Base-by-base conservation (phyloP, 2,329 filamentous ascomycete species). In the Tolypocladium nubicola region DNA sequence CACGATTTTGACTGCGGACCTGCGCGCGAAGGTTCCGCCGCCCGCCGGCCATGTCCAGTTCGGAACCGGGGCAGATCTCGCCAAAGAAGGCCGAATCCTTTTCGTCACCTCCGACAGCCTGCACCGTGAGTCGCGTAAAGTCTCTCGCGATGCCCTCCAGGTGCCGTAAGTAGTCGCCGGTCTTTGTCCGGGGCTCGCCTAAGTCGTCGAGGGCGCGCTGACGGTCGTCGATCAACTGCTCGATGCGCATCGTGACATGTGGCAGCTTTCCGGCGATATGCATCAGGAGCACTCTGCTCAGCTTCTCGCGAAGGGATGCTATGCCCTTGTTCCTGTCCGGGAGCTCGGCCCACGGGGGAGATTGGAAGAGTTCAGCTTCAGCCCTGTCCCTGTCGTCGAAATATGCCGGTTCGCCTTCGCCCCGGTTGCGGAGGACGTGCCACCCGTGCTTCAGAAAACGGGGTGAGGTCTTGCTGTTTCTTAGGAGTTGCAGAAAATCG, bases 361-460 rank as follows among this genome's bases (percentile, higher is more conserved):
- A 54, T 0, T 71, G 70, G 49, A 82, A 79, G 62, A 81, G 81
- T 0, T 63, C 55, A 0, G 58, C 59, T 60, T 82, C 77, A 0
- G 67, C 59, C 0, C 61, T 58, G 40, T 81, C 71, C 0, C 60
- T 49, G 64, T 57, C 4, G 68, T 64, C 56, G 61, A 63, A n/a
- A 62, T 21, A 39, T 69, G 60, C 14, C 67, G 76, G 5, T 53
- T 47, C 53, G 0, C 23, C 39, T 49, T 57, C 56, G 57, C 72
- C 70, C 6, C 73, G 68, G 59, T 81, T 82, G 33, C 70, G 72
- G 2, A 83, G 65, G 0, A 81, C 74, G 56, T 82, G 79, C 78
- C 79, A 83, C 0, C 80, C 79, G 0, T 81, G 74, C 1, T 43
- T 47, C 4, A 43, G 40, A 14, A 30, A 33, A 3, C 70, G 66